Base-by-base conservation (phyloP, 2,329 filamentous ascomycete genomes). In the Cladosporium austrohemisphaericum region DNA sequence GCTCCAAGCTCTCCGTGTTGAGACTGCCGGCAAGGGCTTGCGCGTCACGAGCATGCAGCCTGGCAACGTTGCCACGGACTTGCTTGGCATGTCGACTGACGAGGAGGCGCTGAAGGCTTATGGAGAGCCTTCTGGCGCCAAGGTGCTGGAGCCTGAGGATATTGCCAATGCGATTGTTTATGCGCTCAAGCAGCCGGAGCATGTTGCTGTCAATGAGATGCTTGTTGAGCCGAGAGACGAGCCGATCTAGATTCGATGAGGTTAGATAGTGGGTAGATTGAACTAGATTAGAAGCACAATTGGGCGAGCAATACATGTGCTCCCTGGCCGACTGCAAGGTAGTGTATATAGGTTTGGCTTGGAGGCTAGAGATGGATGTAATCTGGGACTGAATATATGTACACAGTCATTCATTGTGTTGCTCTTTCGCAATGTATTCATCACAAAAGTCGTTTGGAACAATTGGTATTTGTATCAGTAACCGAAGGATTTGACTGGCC, bases 141-240 rank as follows among this genome's bases (percentile, higher is more conserved):
- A 85, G 74, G 83, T 91, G 1, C 68, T 92, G n/a, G 78, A 85
- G 56, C 74, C 86, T 0, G 79, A 83, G 41, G 86, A 92, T 65
- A 82, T 91, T 11, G 87, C 87, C 0, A 75, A 73, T 9, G 78
- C 84, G 9, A 88, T 92, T 60, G 75, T 90, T 3, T 90, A 84
- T 66, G 87, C 87, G 1, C 71, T 92, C 14, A 78, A 78, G 52
- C 85, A 90, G 72, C 86, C 86, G 0, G 74, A 79, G 47, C 83
- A 91, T 68, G 86, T 91, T 35, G 80, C 85, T 32, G 83, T 92
- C 1, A 92, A 92, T 57, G 87, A 92, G 71, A 77, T 92, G 3
- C 65, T 92, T 65, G 86, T 92, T 63, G 85, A 89, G 72, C 85
- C 85, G 11, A 72, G 85, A 37, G 85, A 88, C 57, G 85, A 88